Percentiles rank a stretch among this genome's conserved stretches.
Evolutionary conservation across 768 basidiomycete species (phyloP).

Genomic region (Mycena metata): DNA sequence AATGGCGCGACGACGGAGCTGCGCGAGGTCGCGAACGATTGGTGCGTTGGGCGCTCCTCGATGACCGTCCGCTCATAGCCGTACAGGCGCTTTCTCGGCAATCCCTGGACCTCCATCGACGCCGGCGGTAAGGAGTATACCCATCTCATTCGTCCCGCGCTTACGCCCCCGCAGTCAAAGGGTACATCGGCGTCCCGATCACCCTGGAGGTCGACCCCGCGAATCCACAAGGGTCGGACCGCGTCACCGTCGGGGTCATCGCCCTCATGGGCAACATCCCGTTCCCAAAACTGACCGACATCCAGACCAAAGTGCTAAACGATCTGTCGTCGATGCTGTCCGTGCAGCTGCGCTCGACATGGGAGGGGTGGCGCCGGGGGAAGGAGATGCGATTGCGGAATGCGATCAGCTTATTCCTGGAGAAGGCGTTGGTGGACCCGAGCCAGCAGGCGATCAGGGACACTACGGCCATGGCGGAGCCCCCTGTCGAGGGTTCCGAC

Average conservation of each 20-base stretch:
- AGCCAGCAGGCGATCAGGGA: constrained; percentile 16
- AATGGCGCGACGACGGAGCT: constrained; percentile 21
- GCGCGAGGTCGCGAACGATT: constrained; percentile 11
- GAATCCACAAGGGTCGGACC: constrained; percentile 1
- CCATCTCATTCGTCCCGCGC: too few species aligned
- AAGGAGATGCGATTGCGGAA: constrained; percentile 19
- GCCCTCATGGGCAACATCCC: constrained; percentile 15
- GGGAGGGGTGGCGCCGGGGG: constrained; percentile 26
- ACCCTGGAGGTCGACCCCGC: constrained; percentile 18
- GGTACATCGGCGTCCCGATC: constrained; percentile 27
- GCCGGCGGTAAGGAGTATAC: background rate
- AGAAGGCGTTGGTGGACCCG: constrained; percentile 24
- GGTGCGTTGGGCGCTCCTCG: background rate
- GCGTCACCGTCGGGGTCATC: constrained; percentile 23
- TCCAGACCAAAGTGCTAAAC: constrained; percentile 22
- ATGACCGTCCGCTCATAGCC: too few species aligned
- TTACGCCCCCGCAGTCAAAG: background rate
- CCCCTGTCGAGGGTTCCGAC: constrained; percentile 22
- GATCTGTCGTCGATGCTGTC: constrained; percentile 20
- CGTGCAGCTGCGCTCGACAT: constrained; percentile 24
- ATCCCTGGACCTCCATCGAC: constrained; percentile 12
- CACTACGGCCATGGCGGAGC: background rate
- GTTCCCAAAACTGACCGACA: constrained; percentile 10
- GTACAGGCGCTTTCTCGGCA: constrained; percentile 19
- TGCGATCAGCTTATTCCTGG: constrained; percentile 17